Evolutionary conservation across 2,329 filamentous ascomycete genomes (phyloP).

Genomic region (Aureobasidium sp.): DNA sequence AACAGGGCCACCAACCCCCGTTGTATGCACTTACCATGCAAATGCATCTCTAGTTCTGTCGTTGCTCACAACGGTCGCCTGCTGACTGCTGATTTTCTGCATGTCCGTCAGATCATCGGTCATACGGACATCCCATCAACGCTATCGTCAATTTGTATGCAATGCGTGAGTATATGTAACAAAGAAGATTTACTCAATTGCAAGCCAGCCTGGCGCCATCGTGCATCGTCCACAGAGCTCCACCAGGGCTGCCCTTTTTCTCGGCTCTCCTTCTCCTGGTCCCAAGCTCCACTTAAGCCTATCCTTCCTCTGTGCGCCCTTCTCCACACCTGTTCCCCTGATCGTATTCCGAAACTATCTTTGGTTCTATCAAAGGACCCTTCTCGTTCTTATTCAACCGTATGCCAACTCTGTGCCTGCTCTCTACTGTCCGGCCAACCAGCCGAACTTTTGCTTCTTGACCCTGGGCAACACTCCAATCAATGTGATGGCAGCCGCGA

Average conservation of each 20-base stretch:
- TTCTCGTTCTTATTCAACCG: background rate
- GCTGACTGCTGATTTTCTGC: background rate
- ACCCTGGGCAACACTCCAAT: conserved; percentile 69
- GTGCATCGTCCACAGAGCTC: background rate
- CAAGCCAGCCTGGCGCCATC: background rate
- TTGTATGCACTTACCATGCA: background rate
- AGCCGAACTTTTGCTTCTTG: conserved; percentile 71
- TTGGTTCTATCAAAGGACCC: background rate
- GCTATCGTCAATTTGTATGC: background rate
- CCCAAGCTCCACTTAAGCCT: background rate
- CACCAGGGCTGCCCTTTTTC: background rate
- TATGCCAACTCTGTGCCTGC: background rate
- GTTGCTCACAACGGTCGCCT: background rate
- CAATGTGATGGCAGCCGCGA: conserved; percentile 59
- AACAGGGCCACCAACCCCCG: conserved; percentile 4
- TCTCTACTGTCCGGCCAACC: conserved; percentile 8
- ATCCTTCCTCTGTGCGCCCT: conserved; percentile 2
- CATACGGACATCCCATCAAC: background rate
- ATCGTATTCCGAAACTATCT: conserved; percentile 3
- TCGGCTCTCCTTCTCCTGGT: background rate
- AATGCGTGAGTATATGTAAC: background rate
- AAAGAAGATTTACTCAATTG: background rate
- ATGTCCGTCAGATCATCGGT: background rate
- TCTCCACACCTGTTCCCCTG: conserved; percentile 11
- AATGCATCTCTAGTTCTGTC: background rate